Conservation (phyloP, 345 rosid species). For the Arabis alpina region DNA sequence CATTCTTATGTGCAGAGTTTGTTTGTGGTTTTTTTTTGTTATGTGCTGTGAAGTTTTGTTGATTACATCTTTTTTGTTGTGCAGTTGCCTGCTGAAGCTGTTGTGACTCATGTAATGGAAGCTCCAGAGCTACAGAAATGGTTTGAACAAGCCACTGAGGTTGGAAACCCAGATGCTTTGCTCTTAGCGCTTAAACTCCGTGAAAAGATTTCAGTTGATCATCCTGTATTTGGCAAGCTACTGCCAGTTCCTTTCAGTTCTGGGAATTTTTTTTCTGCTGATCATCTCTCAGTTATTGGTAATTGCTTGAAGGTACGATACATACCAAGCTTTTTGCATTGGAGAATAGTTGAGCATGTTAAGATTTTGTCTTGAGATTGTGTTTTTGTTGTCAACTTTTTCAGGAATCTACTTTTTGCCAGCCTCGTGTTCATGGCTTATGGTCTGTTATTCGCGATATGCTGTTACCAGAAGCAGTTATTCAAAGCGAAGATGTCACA, state of each 20-base stretch:
- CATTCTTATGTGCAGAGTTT: constrained; percentile 7
- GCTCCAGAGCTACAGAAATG: constrained; percentile 71
- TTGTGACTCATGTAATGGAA: constrained; percentile 67
- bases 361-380: constrained; percentile 10
- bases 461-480: constrained; percentile 71
- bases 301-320: constrained; percentile 80
- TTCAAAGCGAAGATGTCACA: constrained; percentile 71
- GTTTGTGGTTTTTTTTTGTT: background rate
- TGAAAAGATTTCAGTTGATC: constrained; percentile 58
- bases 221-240: constrained; percentile 56
- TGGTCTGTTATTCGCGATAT: constrained; percentile 79
- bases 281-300: constrained; percentile 62
- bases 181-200: constrained; percentile 76
- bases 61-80: constrained; percentile 21
- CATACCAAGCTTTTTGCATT: constrained; percentile 20
- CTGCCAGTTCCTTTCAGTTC: constrained; percentile 81
- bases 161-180: constrained; percentile 94
- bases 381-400: constrained; percentile 42
- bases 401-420: constrained; percentile 97
- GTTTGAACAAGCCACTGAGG: constrained; percentile 72
- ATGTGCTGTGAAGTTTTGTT: background rate
- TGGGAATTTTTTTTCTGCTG: constrained; percentile 69
- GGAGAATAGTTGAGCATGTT: constrained; percentile 29
- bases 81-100: constrained; percentile 72
- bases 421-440: constrained; percentile 89